These are phyloP conservation scores for Hymenoscyphus fraxineus DNA, from an alignment of 2,329 filamentous ascomycete species.

Conservation along the genomic window DNA sequence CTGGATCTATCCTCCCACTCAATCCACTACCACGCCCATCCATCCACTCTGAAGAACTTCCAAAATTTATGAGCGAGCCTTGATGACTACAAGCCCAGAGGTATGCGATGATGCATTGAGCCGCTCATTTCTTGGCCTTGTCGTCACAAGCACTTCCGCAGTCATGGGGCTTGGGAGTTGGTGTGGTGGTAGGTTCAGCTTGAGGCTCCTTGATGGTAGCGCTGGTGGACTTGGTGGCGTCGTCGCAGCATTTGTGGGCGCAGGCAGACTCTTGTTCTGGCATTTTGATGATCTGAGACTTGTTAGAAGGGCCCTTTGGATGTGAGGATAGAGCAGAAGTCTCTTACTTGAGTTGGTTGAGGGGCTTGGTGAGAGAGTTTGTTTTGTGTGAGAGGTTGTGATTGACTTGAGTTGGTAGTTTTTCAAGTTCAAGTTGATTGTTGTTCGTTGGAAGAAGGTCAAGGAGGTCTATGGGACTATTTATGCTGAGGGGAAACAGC, in stretches of 20 bases:
- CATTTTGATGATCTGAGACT: background rate
- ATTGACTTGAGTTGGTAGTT: background rate
- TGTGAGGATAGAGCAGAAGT: background rate
- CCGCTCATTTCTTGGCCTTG: background rate
- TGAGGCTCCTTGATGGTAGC: background rate
- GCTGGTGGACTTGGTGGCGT: background rate
- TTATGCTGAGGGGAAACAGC: too few species aligned
- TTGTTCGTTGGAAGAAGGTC: background rate
- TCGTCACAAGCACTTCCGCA: background rate
- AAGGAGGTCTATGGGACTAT: background rate
- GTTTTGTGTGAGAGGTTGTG: background rate
- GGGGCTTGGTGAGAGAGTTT: background rate
- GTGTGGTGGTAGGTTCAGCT: background rate
- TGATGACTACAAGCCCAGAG: background rate
- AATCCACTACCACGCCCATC: too few species aligned
- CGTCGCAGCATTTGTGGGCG: background rate
- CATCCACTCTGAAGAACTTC: background rate
- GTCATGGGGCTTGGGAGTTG: background rate
- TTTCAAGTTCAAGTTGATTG: background rate
- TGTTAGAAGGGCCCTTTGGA: background rate
- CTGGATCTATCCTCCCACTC: too few species aligned
- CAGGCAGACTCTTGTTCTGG: background rate
- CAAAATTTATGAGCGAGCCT: background rate
- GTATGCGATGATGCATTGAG: background rate
- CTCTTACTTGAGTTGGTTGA: background rate